Evolutionary conservation across 1,284 basidiomycete species (phyloP).

Genomic region (Apiotrichum gamsii): DNA sequence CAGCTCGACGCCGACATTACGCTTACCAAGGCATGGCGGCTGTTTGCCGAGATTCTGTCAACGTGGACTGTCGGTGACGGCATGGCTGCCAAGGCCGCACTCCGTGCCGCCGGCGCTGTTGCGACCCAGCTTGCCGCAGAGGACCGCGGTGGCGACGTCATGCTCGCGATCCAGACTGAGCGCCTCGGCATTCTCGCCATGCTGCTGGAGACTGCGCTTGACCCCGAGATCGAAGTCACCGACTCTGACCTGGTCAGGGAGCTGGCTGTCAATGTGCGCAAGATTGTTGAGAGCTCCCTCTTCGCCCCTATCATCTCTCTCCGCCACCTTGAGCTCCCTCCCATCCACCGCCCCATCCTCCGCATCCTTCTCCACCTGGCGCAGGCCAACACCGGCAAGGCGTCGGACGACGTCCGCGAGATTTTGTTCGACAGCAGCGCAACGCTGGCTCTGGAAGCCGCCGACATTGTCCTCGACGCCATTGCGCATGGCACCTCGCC

Average conservation of each 20-base stretch:
- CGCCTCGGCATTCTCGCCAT: constrained; percentile 67
- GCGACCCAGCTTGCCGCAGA: constrained; percentile 65
- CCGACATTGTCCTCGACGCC: constrained; percentile 35
- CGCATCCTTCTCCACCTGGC: constrained; percentile 70
- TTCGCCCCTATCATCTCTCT: constrained; percentile 72
- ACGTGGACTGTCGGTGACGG: constrained; percentile 60
- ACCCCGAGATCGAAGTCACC: constrained; percentile 53
- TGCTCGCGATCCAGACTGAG: constrained; percentile 71
- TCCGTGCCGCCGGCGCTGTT: constrained; percentile 59
- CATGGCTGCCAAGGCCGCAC: constrained; percentile 54
- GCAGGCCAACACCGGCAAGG: constrained; percentile 12
- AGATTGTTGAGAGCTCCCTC: constrained; percentile 63
- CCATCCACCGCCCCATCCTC: constrained; percentile 74
- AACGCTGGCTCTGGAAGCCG: constrained; percentile 33
- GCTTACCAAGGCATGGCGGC: constrained; percentile 71
- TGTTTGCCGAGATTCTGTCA: constrained; percentile 59
- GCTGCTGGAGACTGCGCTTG: constrained; percentile 63
- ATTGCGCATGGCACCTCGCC: constrained; percentile 13
- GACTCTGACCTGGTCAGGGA: constrained; percentile 40
- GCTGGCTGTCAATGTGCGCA: constrained; percentile 60
- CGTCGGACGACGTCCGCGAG: constrained; percentile 15
- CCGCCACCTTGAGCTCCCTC: constrained; percentile 58
- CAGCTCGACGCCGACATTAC: constrained; percentile 70
- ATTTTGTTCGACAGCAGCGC: constrained; percentile 30
- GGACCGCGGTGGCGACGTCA: constrained; percentile 70